These are phyloP conservation scores for Pseudisothecium myosuroides DNA, from an alignment of 225 moss, liverwort and hornwort species.

Conservation along the genomic window DNA sequence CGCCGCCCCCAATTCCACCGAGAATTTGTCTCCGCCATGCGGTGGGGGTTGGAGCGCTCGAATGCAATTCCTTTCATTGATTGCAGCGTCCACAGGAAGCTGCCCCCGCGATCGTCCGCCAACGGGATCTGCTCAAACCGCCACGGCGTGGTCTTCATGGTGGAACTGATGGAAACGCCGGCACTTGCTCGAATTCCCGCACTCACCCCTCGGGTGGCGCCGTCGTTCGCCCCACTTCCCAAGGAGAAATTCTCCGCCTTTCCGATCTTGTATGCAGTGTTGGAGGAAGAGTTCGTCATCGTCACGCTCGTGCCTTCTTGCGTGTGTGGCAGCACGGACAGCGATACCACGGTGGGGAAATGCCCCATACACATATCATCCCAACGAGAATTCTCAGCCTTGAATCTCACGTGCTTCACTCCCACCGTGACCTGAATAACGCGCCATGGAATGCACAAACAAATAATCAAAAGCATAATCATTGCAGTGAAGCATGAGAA, in stretches of 20 bases:
- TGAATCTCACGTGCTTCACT: conserved; percentile 40
- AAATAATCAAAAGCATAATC: background rate
- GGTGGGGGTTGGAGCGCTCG: conserved; percentile 28
- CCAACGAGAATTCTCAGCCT: conserved; percentile 36
- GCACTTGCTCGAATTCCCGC: conserved; percentile 5
- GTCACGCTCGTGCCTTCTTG: conserved; percentile 27
- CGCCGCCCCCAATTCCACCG: conserved; percentile 24
- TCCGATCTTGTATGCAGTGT: conserved; percentile 12
- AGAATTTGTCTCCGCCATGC: conserved; percentile 26
- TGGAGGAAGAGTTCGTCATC: conserved; percentile 42
- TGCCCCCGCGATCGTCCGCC: conserved; percentile 25
- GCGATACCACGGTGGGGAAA: conserved; percentile 18
- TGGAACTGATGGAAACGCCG: background rate
- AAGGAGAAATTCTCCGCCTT: background rate
- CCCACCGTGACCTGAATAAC: conserved; percentile 15
- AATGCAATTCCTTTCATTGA: conserved; percentile 32
- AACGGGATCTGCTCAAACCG: conserved; percentile 35
- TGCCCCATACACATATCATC: conserved; percentile 29
- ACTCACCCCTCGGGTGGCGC: background rate
- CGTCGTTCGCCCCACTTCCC: conserved; percentile 3
- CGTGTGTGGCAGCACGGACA: conserved; percentile 20
- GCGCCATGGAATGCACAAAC: background rate
- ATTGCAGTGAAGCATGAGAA: background rate
- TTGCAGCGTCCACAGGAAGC: conserved; percentile 37
- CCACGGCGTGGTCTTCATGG: conserved; percentile 36